Evolutionary conservation across 192 early-diverging fungal genomes (phyloP).

Genomic region (Backusella tuberculispora): DNA sequence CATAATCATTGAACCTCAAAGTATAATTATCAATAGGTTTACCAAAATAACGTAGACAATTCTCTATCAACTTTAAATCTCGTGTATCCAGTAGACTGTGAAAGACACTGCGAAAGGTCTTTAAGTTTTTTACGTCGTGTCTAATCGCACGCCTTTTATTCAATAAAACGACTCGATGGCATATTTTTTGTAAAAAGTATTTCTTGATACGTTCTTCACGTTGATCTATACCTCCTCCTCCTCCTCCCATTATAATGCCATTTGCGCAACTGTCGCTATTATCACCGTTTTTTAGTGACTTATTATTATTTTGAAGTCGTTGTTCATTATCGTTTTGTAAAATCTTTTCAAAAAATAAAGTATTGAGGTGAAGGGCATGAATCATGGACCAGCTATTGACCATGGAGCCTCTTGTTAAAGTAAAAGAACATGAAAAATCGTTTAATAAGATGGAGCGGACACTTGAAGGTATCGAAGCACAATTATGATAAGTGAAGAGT

Average conservation of each 20-base stretch:
- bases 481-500: conserved; percentile 11
- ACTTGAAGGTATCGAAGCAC: background rate
- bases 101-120: conserved; percentile 13
- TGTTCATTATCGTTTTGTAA: background rate
- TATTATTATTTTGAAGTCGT: no score
- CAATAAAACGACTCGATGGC: background rate
- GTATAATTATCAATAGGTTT: background rate
- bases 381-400: conserved; percentile 18
- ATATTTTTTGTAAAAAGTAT: conserved; percentile 1
- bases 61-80: conserved; percentile 10
- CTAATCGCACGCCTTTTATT: background rate
- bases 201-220: background rate
- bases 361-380: conserved; percentile 17
- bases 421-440: background rate
- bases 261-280: no score
- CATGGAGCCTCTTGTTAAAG: background rate
- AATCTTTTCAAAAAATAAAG: background rate
- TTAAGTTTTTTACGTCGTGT: background rate
- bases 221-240: background rate
- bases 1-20: conserved; percentile 7
- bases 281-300: no score
- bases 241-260: background rate
- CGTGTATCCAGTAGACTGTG: background rate
- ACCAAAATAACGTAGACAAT: conserved; percentile 11
- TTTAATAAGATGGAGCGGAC: background rate